These are phyloP conservation scores for Triticum aestivum DNA, from an alignment of 176 grass and related monocot species.

Conservation along the genomic window DNA sequence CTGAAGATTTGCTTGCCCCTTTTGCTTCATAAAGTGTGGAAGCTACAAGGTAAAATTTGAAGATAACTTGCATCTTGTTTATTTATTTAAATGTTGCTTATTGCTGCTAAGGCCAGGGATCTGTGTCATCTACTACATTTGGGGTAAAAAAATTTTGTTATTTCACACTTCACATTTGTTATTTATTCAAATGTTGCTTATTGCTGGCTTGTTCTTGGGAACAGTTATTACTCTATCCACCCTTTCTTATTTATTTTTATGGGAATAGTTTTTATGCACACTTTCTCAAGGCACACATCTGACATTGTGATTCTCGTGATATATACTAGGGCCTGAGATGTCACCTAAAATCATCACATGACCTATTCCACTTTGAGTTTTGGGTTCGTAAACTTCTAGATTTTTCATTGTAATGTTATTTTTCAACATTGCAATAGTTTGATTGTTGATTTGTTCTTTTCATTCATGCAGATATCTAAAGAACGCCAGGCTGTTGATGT, in stretches of 20 bases:
- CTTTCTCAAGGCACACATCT: constrained; percentile 11
- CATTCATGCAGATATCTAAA: constrained; percentile 57
- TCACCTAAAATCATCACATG: constrained; percentile 79
- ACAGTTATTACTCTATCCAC: neutral
- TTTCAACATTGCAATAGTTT: constrained; percentile 1
- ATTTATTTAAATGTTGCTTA: neutral
- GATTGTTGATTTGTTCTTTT: constrained; percentile 15
- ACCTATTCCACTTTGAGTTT: constrained; percentile 81
- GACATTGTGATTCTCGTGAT: constrained; percentile 21
- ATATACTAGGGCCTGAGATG: constrained; percentile 6
- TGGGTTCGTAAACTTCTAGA: constrained; percentile 76
- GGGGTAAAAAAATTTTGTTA: neutral
- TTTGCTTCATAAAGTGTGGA: constrained; percentile 74
- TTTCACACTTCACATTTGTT: neutral
- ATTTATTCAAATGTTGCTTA: too few species aligned
- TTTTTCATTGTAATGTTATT: constrained; percentile 19
- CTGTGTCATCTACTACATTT: too few species aligned
- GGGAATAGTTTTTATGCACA: neutral
- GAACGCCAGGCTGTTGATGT: constrained; percentile 72
- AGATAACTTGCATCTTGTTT: constrained; percentile 7
- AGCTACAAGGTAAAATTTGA: constrained; percentile 66
- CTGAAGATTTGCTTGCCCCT: constrained; percentile 75
- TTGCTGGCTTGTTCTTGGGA: constrained; percentile 3
- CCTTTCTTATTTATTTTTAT: too few species aligned
- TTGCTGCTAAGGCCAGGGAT: neutral